Evolutionary conservation across 2,329 filamentous ascomycete species (phyloP), one percentile per base, ranked within the genome.

Genomic region (Fusarium subtropicale): DNA sequence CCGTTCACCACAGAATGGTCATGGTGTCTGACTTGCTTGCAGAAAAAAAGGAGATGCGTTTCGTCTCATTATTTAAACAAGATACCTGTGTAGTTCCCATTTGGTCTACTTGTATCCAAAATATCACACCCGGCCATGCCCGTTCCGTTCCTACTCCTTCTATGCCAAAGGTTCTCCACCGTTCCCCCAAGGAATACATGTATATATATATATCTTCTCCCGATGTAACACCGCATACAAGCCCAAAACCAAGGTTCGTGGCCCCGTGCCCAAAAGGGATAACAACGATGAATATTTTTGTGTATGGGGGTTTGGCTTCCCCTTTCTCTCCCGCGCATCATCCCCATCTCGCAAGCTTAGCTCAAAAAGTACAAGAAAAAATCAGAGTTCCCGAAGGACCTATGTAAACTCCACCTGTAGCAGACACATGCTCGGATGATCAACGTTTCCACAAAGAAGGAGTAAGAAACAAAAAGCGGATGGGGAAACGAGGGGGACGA

Each of bases 141-240:
- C 24, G 20, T 51, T 28, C 46, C 47, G 15, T 53, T 41, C 36
- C 41, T 31, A 12, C 63, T 47, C 50, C 56, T 50, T 69, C 57
- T 63, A 69, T 60, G 26, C 60, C 61, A 50, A 39, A 47, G 51
- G 28, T 24, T 50, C 28, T 36, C 56, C 41, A 28, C 58, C 48
- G 16, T 42, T 47, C 30, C 20, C 39, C 50, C 57, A 44, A 39
- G 33, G 46, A 58, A 47, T 55, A 59, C n/a, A 50, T 55, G 58
- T n/a, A 52, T 47, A 56, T 44, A 64, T 59, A 59, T 60, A 64
- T 47, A 48, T 59, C 56, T 60, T 57, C 38, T 69, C 52, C 72
- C 71, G 69, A 72, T 38, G 69, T 74, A 66, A 72, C 69, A 74
- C 71, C 57, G 48, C 72, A 73, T 72, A 55, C 39, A 64, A 59